Conservation (phyloP, 768 basidiomycete species). For the Lentinus tigrinus region DNA sequence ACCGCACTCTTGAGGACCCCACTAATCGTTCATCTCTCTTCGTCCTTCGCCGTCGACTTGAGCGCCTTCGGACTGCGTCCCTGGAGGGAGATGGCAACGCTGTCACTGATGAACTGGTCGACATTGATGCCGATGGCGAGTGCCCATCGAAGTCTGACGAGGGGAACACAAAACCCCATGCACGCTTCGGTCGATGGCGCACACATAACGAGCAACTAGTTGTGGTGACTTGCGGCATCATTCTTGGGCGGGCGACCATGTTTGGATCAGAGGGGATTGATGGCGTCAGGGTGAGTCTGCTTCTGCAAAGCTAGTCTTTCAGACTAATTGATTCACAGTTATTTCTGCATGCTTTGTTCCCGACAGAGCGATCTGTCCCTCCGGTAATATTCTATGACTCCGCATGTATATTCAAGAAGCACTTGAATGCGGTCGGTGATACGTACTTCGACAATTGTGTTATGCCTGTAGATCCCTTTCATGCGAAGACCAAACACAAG, state of each 20-base stretch:
- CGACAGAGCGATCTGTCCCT: constrained; percentile 13
- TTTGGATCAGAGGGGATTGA: constrained; percentile 23
- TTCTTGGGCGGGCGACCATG: constrained; percentile 17
- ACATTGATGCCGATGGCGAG: background rate
- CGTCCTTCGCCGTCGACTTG: no score
- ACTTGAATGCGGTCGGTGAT: constrained; percentile 16
- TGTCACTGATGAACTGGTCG: background rate
- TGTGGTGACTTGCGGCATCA: constrained; percentile 22
- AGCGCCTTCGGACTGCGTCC: background rate
- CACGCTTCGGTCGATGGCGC: constrained; percentile 23
- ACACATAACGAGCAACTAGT: constrained; percentile 25
- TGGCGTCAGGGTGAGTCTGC: constrained; percentile 9
- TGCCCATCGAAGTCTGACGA: background rate
- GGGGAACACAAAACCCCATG: background rate
- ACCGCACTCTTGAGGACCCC: background rate
- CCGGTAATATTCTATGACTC: constrained; percentile 29
- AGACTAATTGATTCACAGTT: constrained; percentile 5
- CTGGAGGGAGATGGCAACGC: background rate
- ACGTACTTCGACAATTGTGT: constrained; percentile 21
- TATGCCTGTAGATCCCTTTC: constrained; percentile 35
- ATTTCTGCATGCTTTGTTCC: constrained; percentile 13
- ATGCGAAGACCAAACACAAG: constrained; percentile 35
- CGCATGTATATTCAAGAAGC: no score
- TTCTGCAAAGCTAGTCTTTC: background rate
- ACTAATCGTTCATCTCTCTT: background rate